Conservation (phyloP, 768 basidiomycete species). For the Tylopilus rubrobrunneus region DNA sequence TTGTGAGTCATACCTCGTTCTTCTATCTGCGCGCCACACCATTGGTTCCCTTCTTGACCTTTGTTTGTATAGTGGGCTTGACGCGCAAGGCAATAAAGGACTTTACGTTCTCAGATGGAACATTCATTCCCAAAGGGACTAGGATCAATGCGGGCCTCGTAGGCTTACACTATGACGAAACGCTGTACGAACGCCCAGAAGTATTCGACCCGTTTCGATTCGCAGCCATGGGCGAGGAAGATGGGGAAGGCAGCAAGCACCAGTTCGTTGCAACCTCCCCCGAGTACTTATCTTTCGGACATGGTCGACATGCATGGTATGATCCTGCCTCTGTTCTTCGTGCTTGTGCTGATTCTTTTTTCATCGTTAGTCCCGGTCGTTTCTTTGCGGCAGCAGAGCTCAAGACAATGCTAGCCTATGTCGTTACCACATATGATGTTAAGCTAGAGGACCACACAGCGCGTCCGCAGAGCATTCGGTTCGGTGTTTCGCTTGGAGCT, state of each 20-base stretch:
- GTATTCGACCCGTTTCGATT: slow-evolving; percentile 51
- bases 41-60: neutral
- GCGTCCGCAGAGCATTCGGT: neutral
- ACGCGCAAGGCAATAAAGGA: slow-evolving; percentile 30
- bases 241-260: slow-evolving; percentile 31
- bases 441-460: neutral
- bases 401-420: neutral
- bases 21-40: too few species aligned
- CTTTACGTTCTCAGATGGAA: slow-evolving; percentile 37
- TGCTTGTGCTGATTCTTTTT: neutral
- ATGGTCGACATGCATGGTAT: slow-evolving; percentile 29
- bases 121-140: slow-evolving; percentile 33
- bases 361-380: neutral
- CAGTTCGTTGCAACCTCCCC: slow-evolving; percentile 34
- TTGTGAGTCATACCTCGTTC: neutral
- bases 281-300: slow-evolving; percentile 37
- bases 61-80: slow-evolving; percentile 21
- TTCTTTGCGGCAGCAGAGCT: neutral
- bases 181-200: slow-evolving; percentile 31
- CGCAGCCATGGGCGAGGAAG: slow-evolving; percentile 31
- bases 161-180: slow-evolving; percentile 18
- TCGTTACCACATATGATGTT: neutral
- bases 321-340: slow-evolving; percentile 1
- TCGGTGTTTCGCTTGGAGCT: neutral
- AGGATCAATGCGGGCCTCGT: slow-evolving; percentile 12